These are phyloP conservation scores for Diaporthe sp. DNA, from an alignment of 2,329 filamentous ascomycete genomes.

Conservation along the genomic window DNA sequence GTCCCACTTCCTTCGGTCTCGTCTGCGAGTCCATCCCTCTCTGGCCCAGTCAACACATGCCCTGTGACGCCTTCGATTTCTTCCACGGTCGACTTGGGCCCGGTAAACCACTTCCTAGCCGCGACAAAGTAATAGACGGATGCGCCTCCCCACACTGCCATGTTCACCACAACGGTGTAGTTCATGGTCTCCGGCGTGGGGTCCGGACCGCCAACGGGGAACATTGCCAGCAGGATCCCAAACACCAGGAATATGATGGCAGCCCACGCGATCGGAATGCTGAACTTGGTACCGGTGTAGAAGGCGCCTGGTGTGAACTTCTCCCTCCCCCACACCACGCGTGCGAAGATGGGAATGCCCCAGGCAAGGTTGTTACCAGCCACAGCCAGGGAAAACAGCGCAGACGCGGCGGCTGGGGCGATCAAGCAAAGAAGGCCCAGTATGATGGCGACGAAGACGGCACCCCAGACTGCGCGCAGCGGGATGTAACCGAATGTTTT, in stretches of 20 bases:
- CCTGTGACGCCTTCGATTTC: constrained; percentile 45
- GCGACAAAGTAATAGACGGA: constrained; percentile 69
- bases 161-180: constrained; percentile 74
- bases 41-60: constrained; percentile 44
- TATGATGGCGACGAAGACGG: constrained; percentile 63
- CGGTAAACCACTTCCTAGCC: constrained; percentile 72
- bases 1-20: constrained; percentile 26
- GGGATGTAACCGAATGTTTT: constrained; percentile 70
- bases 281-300: constrained; percentile 67
- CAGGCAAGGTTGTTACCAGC: constrained; percentile 74
- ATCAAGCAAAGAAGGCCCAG: constrained; percentile 72
- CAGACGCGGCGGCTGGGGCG: constrained; percentile 67
- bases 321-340: constrained; percentile 69
- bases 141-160: constrained; percentile 69
- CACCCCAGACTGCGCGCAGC: constrained; percentile 68
- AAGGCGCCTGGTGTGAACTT: constrained; percentile 72
- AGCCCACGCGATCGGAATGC: constrained; percentile 65
- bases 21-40: constrained; percentile 23
- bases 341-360: constrained; percentile 70
- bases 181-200: constrained; percentile 69
- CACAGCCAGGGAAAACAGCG: constrained; percentile 71
- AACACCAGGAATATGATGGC: constrained; percentile 69
- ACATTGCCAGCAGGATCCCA: constrained; percentile 70
- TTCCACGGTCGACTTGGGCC: constrained; percentile 69
- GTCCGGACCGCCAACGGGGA: constrained; percentile 67